These are phyloP conservation scores for Zea luxurians DNA, from an alignment of 176 grass and related monocot genomes.

Conservation along the genomic window DNA sequence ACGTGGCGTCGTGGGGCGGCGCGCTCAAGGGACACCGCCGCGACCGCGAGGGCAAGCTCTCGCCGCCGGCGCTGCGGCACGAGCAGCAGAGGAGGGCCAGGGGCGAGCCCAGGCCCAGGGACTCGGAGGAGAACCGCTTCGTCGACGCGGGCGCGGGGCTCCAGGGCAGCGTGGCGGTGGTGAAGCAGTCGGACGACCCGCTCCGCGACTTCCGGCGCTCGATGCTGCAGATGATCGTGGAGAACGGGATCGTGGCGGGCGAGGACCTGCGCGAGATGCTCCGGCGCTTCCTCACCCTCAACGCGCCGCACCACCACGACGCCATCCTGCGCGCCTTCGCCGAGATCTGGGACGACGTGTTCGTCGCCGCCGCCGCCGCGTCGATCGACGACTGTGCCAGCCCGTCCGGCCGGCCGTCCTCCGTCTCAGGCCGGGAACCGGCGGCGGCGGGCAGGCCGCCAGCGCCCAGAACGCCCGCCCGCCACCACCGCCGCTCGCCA, in stretches of 20 bases:
- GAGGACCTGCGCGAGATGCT: conserved; percentile 76
- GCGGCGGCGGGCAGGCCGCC: neutral
- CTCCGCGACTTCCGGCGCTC: conserved; percentile 68
- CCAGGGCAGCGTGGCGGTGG: conserved; percentile 59
- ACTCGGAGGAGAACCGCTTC: neutral
- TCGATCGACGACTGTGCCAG: neutral
- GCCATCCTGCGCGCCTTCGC: conserved; percentile 69
- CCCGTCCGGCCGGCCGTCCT: neutral
- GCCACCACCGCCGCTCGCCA: conserved; percentile 32
- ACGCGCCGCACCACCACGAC: conserved; percentile 68
- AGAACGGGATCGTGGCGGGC: conserved; percentile 59
- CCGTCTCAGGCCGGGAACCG: neutral
- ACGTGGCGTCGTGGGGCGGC: conserved; percentile 50
- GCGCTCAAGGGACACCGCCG: conserved; percentile 17
- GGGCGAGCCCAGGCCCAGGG: neutral
- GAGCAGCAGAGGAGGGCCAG: conserved; percentile 11
- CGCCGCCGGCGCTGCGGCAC: neutral
- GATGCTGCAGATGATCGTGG: conserved; percentile 84
- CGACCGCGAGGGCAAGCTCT: neutral
- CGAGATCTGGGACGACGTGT: conserved; percentile 71
- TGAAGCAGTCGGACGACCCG: conserved; percentile 75
- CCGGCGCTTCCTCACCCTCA: conserved; percentile 68
- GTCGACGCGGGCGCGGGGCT: conserved; percentile 14
- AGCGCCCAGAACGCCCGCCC: conserved; percentile 36
- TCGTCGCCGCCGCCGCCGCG: conserved; percentile 29